Evolutionary conservation across 352 stramenopile genomes (phyloP).

Genomic region (Globisporangium paroecandrum): DNA sequence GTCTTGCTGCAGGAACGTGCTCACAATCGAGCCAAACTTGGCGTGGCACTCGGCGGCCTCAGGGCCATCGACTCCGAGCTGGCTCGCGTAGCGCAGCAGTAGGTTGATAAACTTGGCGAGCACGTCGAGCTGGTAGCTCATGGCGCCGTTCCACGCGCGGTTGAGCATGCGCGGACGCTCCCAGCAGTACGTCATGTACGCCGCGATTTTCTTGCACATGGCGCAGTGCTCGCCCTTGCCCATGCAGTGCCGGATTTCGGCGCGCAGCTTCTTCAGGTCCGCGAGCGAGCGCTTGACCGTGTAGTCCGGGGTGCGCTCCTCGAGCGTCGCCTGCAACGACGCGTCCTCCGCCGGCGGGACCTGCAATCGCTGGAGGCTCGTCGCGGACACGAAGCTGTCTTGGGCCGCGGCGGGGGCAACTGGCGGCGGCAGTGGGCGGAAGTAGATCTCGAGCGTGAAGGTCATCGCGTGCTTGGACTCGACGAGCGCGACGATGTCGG

Average conservation of each 20-base stretch:
- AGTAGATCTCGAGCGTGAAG: conserved; percentile 9
- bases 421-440: not conserved
- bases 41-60: not conserved
- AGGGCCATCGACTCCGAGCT: not conserved
- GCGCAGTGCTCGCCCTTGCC: conserved; percentile 13
- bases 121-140: conserved; percentile 16
- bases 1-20: not conserved
- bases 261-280: conserved; percentile 12
- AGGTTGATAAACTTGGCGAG: conserved; percentile 16
- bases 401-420: not conserved
- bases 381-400: conserved; percentile 7
- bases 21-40: conserved; percentile 7
- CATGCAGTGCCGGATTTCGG: conserved; percentile 6
- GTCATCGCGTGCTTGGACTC: conserved; percentile 7
- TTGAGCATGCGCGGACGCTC: conserved; percentile 12
- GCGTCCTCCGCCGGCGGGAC: not conserved
- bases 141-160: conserved; percentile 14
- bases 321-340: not conserved
- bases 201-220: conserved; percentile 12
- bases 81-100: conserved; percentile 14
- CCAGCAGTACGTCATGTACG: conserved; percentile 15
- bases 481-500: conserved; percentile 11
- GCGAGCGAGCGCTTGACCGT: conserved; percentile 12
- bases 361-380: not conserved
- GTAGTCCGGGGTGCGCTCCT: conserved; percentile 11